These are phyloP conservation scores for Leccinum aurantiacum DNA, from an alignment of 768 basidiomycete genomes.

Conservation along the genomic window DNA sequence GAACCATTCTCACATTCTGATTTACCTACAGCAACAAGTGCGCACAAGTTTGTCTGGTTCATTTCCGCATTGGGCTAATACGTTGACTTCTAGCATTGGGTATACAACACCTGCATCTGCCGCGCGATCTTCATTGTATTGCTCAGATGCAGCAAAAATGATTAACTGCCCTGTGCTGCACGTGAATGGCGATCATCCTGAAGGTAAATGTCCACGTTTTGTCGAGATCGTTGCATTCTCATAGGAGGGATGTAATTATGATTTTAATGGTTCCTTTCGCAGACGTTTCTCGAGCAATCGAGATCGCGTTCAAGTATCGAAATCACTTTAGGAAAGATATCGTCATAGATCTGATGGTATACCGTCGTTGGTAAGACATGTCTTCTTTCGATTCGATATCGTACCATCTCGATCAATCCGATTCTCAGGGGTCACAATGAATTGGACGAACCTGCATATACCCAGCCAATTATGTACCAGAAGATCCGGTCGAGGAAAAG, in stretches of 20 bases:
- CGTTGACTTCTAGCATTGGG: constrained; percentile 63
- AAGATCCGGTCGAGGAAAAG: constrained; percentile 75
- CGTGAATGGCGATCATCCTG: constrained; percentile 89
- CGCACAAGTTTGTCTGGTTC: not conserved
- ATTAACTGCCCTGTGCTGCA: constrained; percentile 87
- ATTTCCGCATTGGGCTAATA: constrained; percentile 1
- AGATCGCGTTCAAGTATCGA: constrained; percentile 85
- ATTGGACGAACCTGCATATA: constrained; percentile 82
- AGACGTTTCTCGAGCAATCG: constrained; percentile 85
- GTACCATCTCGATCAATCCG: not conserved
- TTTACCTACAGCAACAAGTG: not conserved
- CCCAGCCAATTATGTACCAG: constrained; percentile 89
- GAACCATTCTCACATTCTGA: not conserved
- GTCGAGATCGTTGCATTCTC: not conserved
- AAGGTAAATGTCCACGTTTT: constrained; percentile 45
- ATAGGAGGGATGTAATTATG: not conserved
- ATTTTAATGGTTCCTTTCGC: not conserved
- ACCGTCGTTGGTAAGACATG: constrained; percentile 67
- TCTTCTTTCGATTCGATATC: not conserved
- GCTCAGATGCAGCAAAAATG: constrained; percentile 88
- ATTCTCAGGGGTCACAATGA: constrained; percentile 78
- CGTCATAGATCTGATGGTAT: constrained; percentile 86
- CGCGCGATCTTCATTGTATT: constrained; percentile 84
- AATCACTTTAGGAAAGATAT: constrained; percentile 90
- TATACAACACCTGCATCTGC: constrained; percentile 88